These are phyloP conservation scores for Metschnikowia matae DNA, from an alignment of 805 yeast genomes.

Conservation along the genomic window DNA sequence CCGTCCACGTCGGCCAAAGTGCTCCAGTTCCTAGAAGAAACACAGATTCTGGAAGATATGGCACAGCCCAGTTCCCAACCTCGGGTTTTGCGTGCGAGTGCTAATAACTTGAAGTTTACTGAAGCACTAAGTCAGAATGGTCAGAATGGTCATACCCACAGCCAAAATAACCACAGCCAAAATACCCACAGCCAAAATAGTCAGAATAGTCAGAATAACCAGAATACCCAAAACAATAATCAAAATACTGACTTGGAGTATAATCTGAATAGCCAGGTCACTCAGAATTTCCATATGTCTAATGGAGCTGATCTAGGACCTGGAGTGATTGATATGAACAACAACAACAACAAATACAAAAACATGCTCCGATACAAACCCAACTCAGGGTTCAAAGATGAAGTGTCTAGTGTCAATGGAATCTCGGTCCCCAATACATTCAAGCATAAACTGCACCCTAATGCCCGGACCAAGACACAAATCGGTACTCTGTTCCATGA, in stretches of 20 bases:
- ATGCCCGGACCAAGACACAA: slow-evolving; percentile 37
- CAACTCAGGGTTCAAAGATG: slow-evolving; percentile 28
- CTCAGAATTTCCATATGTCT: too few species aligned
- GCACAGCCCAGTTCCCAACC: background rate
- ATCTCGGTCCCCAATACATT: slow-evolving; percentile 42
- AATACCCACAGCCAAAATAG: too few species aligned
- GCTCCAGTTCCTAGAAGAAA: slow-evolving; percentile 25
- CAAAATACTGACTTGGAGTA: too few species aligned
- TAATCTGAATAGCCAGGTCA: too few species aligned
- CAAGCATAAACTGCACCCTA: slow-evolving; percentile 43
- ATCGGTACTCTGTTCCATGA: slow-evolving; percentile 19
- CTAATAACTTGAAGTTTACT: too few species aligned
- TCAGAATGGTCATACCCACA: too few species aligned
- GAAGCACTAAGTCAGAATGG: too few species aligned
- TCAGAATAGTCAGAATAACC: too few species aligned
- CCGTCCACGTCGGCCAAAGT: slow-evolving; percentile 25
- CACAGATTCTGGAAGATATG: slow-evolving; percentile 20
- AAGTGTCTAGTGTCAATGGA: slow-evolving; percentile 14
- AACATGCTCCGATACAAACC: slow-evolving; percentile 32
- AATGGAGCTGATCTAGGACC: too few species aligned
- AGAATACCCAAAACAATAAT: too few species aligned
- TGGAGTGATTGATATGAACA: background rate
- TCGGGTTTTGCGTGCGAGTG: too few species aligned
- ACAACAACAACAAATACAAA: slow-evolving; percentile 20
- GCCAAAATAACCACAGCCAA: too few species aligned